Evolutionary conservation across 306 rosid species (phyloP).

Genomic region (Cercis canadensis): DNA sequence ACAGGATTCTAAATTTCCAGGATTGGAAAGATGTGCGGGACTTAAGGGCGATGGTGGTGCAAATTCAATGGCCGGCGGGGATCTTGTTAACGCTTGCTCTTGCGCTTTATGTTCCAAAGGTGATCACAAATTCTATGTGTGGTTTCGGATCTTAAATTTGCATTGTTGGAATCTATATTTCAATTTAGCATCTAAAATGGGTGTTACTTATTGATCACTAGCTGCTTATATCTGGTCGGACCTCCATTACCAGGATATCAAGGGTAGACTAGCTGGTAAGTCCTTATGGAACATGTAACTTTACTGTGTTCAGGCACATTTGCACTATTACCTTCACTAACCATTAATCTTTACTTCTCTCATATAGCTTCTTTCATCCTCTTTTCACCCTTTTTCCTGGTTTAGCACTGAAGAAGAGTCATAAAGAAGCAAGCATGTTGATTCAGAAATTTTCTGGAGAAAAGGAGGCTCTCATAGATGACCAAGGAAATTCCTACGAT

Average conservation of each 20-base stretch:
- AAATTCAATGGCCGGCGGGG: constrained; percentile 38
- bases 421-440: constrained; percentile 72
- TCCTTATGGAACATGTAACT: background rate
- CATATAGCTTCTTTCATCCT: background rate
- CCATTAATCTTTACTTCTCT: background rate
- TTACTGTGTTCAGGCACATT: background rate
- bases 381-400: background rate
- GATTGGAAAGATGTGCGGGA: constrained; percentile 63
- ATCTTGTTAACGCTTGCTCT: constrained; percentile 61
- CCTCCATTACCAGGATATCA: constrained; percentile 88
- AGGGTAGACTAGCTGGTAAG: constrained; percentile 82
- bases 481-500: constrained; percentile 42
- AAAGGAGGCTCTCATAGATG: constrained; percentile 45
- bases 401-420: constrained; percentile 77
- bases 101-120: constrained; percentile 95
- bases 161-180: constrained; percentile 4
- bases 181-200: constrained; percentile 16
- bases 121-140: constrained; percentile 27
- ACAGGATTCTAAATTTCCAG: constrained; percentile 44
- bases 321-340: background rate
- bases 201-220: constrained; percentile 43
- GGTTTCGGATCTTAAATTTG: constrained; percentile 2
- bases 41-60: constrained; percentile 43
- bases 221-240: constrained; percentile 89
- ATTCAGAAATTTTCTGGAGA: constrained; percentile 62